A percentile compares a stretch with the other conserved stretches of the same genome.
phyloP scores from a whole-genome alignment of 495 filamentous ascomycete genomes.

The Staphylotrichum tortipilum region DNA sequence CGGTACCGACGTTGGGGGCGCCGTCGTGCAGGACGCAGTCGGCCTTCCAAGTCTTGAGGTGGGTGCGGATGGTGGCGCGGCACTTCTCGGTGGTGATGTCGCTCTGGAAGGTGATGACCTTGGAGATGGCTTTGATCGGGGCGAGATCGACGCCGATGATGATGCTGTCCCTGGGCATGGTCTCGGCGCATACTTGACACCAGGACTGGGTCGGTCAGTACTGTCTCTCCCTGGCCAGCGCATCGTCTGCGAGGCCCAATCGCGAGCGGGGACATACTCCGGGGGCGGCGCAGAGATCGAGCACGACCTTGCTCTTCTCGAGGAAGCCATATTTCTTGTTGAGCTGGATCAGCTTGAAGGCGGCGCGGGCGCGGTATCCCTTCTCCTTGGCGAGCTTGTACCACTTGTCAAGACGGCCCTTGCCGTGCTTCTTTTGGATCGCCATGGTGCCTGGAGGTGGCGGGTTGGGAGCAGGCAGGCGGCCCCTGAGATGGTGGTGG shows the following conservation, averaged over 20 bases:
- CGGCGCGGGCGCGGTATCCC: conserved; percentile 90
- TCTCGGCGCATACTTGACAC: conserved; percentile 96
- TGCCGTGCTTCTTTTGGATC: conserved; percentile 98
- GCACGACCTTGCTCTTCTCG: conserved; percentile 86
- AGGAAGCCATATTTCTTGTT: conserved; percentile 99
- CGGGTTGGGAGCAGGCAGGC: neutral
- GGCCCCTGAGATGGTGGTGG: conserved; percentile 1
- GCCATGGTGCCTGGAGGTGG: conserved; percentile 67
- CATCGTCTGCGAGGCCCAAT: no score
- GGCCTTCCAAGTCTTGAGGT: conserved; percentile 95
- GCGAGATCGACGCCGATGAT: conserved; percentile 93
- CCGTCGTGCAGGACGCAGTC: conserved; percentile 97
- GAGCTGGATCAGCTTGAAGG: conserved; percentile 96
- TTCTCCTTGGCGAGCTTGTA: conserved; percentile 86
- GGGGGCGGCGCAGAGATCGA: conserved; percentile 96
- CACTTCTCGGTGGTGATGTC: conserved; percentile 98
- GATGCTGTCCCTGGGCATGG: conserved; percentile 80
- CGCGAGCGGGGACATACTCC: conserved; percentile 65
- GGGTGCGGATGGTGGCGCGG: conserved; percentile 77
- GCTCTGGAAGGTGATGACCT: conserved; percentile 88
- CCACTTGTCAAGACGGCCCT: conserved; percentile 99
- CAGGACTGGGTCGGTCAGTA: conserved; percentile 56
- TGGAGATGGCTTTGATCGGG: conserved; percentile 92
- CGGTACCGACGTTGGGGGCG: conserved; percentile 94
- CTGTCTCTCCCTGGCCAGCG: neutral